Percentiles rank a stretch among this genome's conserved stretches.
phyloP scores from a whole-genome alignment of 306 rosid genomes.

The Ochetophila trinervis region DNA sequence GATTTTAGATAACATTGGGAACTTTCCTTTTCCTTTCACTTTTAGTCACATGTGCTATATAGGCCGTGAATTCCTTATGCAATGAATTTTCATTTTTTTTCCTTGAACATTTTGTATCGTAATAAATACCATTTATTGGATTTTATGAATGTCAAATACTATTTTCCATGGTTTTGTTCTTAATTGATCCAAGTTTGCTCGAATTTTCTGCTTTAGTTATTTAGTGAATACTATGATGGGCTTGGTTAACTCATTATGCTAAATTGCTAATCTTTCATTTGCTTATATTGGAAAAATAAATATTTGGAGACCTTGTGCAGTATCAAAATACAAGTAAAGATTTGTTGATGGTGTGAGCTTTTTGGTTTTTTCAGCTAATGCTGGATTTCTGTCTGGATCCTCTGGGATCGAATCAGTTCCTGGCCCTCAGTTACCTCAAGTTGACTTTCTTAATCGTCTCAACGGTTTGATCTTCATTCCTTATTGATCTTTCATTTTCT shows the following conservation, averaged over 20 bases:
- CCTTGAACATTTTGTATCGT: no score
- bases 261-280: background rate
- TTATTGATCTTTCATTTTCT: background rate
- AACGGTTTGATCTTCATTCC: slow-evolving; percentile 46
- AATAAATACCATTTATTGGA: no score
- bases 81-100: background rate
- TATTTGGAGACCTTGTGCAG: background rate
- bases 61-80: background rate
- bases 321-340: background rate
- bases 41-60: no score
- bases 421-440: slow-evolving; percentile 81
- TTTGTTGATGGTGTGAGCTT: background rate
- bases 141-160: no score
- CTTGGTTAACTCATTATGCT: no score
- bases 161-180: no score
- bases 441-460: slow-evolving; percentile 67
- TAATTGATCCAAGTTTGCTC: no score
- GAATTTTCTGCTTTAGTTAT: no score
- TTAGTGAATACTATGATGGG: background rate
- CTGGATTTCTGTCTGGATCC: slow-evolving; percentile 83
- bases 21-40: no score
- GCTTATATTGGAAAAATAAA: background rate
- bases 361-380: slow-evolving; percentile 54
- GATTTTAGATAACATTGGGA: no score
- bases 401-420: slow-evolving; percentile 84